Evolutionary conservation across 306 rosid genomes (phyloP), one percentile per base, ranked within the genome.

Genomic region (Rosa lucieae): DNA sequence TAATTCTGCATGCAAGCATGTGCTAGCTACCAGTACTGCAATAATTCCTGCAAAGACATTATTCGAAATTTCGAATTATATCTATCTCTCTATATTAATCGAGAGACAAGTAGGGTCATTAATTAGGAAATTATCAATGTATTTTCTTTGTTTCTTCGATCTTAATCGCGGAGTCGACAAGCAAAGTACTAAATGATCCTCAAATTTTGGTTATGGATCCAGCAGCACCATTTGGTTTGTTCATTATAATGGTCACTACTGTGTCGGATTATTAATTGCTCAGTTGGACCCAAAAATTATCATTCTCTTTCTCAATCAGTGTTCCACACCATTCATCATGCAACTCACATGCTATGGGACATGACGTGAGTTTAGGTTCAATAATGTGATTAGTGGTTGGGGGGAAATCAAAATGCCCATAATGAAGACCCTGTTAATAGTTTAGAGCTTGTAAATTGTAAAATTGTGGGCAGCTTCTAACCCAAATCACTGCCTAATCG

Each of bases 101-200:
- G 13, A 13, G 11, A 23, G 18, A 44, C 49, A 74, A 23, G 84
- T 82, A 80, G 87, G 89, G 82, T 74, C 85, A 4, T 29, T 56
- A 70, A 40, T 71, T 51, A 73, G 55, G 81, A 46, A 29, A 77
- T 58, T 76, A n/a, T 55, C 35, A 23, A 71, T 72, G 14, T 73
- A 53, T 61, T 77, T 85, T 48, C 17, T 68, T 62, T 74, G 8
- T 42, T 75, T 61, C 76, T 78, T 26, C 73, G 42, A 78, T 74
- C 76, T 86, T 91, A 63, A 63, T 63, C 90, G 94, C 92, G 93
- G 92, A 86, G 88, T 84, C 89, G 84, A 90, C 84, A 93, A 88
- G 97, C 90, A 63, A 63, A 63, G 68, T 63, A 5, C 20, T 6
- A 26, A 78, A 79, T 32, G 52, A 40, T 44, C 39, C 35, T 58